These are phyloP conservation scores for Elongisporangium anandrum DNA, from an alignment of 352 stramenopile genomes.

Conservation along the genomic window DNA sequence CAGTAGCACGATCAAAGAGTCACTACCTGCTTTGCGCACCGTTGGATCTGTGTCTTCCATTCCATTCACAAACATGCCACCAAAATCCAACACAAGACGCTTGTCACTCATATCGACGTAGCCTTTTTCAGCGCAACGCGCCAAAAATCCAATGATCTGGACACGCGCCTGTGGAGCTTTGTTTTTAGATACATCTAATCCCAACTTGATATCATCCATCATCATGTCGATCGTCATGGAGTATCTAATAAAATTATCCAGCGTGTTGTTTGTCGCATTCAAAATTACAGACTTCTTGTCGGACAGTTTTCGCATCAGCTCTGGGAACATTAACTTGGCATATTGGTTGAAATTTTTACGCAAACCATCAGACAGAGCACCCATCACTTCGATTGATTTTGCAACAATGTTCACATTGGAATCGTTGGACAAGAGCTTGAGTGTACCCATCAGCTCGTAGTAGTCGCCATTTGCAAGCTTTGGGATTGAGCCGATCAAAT, in stretches of 20 bases:
- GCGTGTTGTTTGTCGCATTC: conserved; percentile 74
- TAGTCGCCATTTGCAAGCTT: conserved; percentile 86
- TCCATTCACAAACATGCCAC: conserved; percentile 44
- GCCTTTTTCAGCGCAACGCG: conserved; percentile 65
- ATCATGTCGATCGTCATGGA: conserved; percentile 84
- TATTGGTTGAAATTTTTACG: conserved; percentile 80
- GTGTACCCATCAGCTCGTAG: conserved; percentile 79
- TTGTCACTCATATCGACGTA: conserved; percentile 64
- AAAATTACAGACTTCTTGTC: conserved; percentile 87
- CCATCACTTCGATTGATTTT: conserved; percentile 82
- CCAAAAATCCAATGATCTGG: conserved; percentile 67
- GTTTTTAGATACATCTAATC: conserved; percentile 72
- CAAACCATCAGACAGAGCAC: conserved; percentile 70
- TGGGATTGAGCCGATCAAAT: conserved; percentile 72
- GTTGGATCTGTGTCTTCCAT: conserved; percentile 81
- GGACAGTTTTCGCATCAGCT: conserved; percentile 79
- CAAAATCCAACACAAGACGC: conserved; percentile 57
- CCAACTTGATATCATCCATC: conserved; percentile 80
- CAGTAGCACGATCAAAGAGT: conserved; percentile 54
- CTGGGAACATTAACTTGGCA: conserved; percentile 67
- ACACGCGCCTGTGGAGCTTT: conserved; percentile 76
- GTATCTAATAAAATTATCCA: conserved; percentile 80
- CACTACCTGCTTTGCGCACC: conserved; percentile 70
- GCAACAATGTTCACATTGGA: conserved; percentile 87
- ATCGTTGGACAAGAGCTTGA: conserved; percentile 78